Evolutionary conservation across 2,329 filamentous ascomycete genomes (phyloP).

Genomic region (Fusarium sp.): DNA sequence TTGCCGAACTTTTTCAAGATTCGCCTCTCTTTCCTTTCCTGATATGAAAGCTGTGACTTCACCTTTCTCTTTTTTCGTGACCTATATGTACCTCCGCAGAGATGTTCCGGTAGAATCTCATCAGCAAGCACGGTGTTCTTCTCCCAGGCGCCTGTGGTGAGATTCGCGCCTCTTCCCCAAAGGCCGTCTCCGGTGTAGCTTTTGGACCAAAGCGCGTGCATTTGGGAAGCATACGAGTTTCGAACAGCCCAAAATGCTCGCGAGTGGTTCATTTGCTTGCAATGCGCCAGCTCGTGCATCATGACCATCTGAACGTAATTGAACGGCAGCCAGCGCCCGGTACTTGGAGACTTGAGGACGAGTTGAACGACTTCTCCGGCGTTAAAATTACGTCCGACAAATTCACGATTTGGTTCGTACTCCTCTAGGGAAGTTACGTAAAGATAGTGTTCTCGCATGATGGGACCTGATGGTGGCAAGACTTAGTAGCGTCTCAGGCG

Average conservation of each 20-base stretch:
- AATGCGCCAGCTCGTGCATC: conserved; percentile 93
- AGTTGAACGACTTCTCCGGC: conserved; percentile 89
- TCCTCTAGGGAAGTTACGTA: conserved; percentile 83
- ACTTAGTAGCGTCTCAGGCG: conserved; percentile 8
- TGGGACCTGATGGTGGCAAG: conserved; percentile 65
- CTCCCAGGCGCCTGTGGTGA: conserved; percentile 74
- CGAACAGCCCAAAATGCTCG: conserved; percentile 85
- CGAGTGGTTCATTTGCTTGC: conserved; percentile 93
- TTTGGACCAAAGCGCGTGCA: conserved; percentile 78
- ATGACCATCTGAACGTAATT: conserved; percentile 93
- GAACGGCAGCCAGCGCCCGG: conserved; percentile 83
- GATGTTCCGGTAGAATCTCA: conserved; percentile 76
- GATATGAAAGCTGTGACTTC: conserved; percentile 72
- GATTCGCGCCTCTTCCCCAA: conserved; percentile 80
- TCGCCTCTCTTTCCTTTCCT: conserved; percentile 79
- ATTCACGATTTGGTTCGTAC: conserved; percentile 84
- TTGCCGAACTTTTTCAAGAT: conserved; percentile 84
- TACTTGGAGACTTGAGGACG: conserved; percentile 78
- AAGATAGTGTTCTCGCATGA: conserved; percentile 77
- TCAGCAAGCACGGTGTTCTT: conserved; percentile 65
- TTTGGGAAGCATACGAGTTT: conserved; percentile 79
- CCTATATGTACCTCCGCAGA: conserved; percentile 86
- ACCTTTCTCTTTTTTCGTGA: conserved; percentile 71
- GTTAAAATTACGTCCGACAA: conserved; percentile 92
- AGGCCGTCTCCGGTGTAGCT: conserved; percentile 86